Evolutionary conservation across 1,284 basidiomycete genomes (phyloP).

Genomic region (Malassezia yamatoensis): DNA sequence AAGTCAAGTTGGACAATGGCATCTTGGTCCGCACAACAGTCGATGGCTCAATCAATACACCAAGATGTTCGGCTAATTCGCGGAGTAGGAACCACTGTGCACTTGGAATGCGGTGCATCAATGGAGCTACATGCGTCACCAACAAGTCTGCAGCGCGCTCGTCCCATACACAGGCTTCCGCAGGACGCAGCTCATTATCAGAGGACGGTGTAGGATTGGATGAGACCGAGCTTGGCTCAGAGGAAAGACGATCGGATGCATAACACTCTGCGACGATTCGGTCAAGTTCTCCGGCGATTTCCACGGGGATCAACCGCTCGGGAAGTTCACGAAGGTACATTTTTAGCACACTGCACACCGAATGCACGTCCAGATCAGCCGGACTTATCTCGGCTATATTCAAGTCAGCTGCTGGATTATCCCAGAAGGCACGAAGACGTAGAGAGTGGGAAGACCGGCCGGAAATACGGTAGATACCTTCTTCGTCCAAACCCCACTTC

Average conservation of each 20-base stretch:
- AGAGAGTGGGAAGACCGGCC: conserved; percentile 39
- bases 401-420: conserved; percentile 26
- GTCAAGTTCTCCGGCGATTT: conserved; percentile 19
- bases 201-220: background rate
- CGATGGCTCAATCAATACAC: conserved; percentile 18
- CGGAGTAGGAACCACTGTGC: conserved; percentile 43
- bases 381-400: conserved; percentile 31
- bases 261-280: background rate
- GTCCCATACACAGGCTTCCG: background rate
- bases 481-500: conserved; percentile 35
- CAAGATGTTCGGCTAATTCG: conserved; percentile 33
- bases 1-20: conserved; percentile 37
- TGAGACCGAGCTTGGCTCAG: no score
- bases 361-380: conserved; percentile 42
- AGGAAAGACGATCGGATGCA: background rate
- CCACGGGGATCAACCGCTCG: conserved; percentile 23
- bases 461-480: conserved; percentile 43
- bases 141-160: conserved; percentile 12
- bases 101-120: conserved; percentile 23
- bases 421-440: conserved; percentile 28
- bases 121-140: conserved; percentile 16
- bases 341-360: conserved; percentile 43
- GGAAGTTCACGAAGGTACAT: conserved; percentile 41
- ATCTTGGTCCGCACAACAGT: conserved; percentile 36
- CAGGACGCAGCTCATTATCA: background rate